phyloP scores from a whole-genome alignment of 305 asterid genomes.

The Andrographis paniculata region DNA sequence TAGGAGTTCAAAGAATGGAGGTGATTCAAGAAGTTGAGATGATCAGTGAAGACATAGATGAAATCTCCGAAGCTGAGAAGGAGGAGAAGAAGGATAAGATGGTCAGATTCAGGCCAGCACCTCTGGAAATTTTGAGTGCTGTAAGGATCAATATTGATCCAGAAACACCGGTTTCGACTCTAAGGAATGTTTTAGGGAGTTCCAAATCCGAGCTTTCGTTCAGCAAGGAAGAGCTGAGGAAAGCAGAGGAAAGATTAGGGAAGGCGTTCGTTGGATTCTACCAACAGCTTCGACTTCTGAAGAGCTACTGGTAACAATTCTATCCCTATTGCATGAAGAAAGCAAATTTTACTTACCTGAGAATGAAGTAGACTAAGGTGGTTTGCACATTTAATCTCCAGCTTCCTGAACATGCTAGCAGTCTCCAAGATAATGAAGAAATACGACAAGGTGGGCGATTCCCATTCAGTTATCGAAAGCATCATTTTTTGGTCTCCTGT shows the following conservation, averaged over 20 bases:
- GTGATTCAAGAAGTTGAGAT: constrained; percentile 65
- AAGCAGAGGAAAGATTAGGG: constrained; percentile 50
- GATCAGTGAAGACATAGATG: constrained; percentile 23
- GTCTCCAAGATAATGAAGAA: constrained; percentile 89
- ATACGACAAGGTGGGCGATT: constrained; percentile 61
- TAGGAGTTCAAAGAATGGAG: constrained; percentile 37
- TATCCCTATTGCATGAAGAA: neutral
- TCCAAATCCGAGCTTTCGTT: constrained; percentile 42
- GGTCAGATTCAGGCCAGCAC: constrained; percentile 36
- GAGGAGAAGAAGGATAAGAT: constrained; percentile 1
- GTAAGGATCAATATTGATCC: constrained; percentile 65
- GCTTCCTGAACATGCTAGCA: constrained; percentile 82
- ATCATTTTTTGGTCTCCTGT: neutral
- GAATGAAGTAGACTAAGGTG: constrained; percentile 16
- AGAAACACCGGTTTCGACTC: constrained; percentile 56
- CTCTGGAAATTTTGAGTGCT: constrained; percentile 51
- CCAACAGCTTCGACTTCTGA: constrained; percentile 57
- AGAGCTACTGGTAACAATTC: constrained; percentile 47
- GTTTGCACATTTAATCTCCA: constrained; percentile 18
- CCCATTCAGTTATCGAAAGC: constrained; percentile 6
- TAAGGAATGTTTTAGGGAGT: constrained; percentile 36
- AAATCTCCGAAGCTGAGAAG: constrained; percentile 7
- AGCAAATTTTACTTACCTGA: neutral
- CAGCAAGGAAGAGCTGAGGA: constrained; percentile 56
- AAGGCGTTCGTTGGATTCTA: constrained; percentile 58